A percentile compares a stretch with the other conserved stretches of the same genome.
phyloP scores from a whole-genome alignment of 139 green algal species.

The Spirogloea muscicola region DNA sequence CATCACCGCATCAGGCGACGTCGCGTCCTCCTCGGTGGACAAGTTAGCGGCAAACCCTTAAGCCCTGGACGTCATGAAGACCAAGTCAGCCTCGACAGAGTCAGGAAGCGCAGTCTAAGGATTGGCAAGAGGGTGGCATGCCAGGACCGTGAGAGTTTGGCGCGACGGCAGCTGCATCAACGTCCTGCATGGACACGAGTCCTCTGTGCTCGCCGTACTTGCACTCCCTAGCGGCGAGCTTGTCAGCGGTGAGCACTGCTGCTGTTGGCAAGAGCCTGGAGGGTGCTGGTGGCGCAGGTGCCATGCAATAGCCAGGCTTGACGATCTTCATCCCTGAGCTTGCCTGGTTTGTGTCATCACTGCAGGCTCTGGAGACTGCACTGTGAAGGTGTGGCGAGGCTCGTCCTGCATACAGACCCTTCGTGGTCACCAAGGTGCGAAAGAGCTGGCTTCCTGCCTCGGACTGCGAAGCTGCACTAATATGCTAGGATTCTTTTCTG shows the following conservation, averaged over 20 bases:
- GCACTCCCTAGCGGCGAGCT: constrained; percentile 66
- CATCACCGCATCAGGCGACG: constrained; percentile 55
- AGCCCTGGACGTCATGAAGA: too few species aligned
- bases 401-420: constrained; percentile 60
- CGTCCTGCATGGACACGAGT: constrained; percentile 70
- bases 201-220: constrained; percentile 66
- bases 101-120: too few species aligned
- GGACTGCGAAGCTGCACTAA: too few species aligned
- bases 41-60: constrained; percentile 54
- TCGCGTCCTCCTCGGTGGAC: constrained; percentile 81
- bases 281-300: too few species aligned
- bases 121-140: too few species aligned
- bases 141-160: constrained; percentile 76
- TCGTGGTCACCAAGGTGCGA: constrained; percentile 62
- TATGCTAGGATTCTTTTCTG: too few species aligned
- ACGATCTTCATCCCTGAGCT: too few species aligned
- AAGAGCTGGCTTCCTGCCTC: too few species aligned
- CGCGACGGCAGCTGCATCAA: constrained; percentile 44
- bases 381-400: constrained; percentile 47
- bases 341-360: too few species aligned
- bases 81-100: too few species aligned
- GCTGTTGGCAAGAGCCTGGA: too few species aligned
- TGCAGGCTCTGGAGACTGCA: constrained; percentile 47
- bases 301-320: too few species aligned
- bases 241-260: constrained; percentile 62